Conservation (phyloP, 192 early-diverging fungal species). For the Funneliformis geosporum region DNA sequence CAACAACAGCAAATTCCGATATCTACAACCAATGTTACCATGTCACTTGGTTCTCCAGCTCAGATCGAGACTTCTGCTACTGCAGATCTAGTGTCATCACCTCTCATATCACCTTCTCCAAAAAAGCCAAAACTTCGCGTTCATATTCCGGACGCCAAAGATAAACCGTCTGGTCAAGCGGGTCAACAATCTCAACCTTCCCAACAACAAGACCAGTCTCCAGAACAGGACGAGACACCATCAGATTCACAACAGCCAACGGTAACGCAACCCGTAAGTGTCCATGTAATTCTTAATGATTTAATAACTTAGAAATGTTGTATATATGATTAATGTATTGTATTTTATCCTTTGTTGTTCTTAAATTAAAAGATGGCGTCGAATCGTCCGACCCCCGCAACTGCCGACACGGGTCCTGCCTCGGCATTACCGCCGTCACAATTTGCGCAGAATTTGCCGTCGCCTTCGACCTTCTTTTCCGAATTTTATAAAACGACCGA, state of each 20-base stretch:
- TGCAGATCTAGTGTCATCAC: conserved; percentile 20
- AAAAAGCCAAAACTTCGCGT: conserved; percentile 38
- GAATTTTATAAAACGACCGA: conserved; percentile 73
- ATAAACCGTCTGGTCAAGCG: neutral
- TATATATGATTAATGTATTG: neutral
- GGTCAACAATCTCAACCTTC: conserved; percentile 15
- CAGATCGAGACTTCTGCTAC: conserved; percentile 6
- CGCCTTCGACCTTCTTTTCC: conserved; percentile 75
- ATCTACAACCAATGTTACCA: neutral
- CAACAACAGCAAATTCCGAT: neutral
- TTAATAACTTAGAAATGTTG: neutral
- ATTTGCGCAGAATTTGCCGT: conserved; percentile 71
- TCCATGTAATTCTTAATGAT: too few species aligned
- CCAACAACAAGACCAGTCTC: conserved; percentile 6
- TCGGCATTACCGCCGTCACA: conserved; percentile 70
- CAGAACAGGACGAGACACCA: neutral
- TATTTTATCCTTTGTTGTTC: neutral
- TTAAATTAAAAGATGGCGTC: conserved; percentile 9
- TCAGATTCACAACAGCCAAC: conserved; percentile 18
- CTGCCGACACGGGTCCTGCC: conserved; percentile 61
- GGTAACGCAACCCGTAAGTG: conserved; percentile 10
- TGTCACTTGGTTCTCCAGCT: neutral
- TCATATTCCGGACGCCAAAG: conserved; percentile 26
- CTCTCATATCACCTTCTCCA: conserved; percentile 29
- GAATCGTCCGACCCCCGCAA: conserved; percentile 27